Percentiles rank a stretch among this genome's conserved stretches.
Evolutionary conservation across 768 basidiomycete genomes (phyloP).

Genomic region (Hypholoma fasciculare): DNA sequence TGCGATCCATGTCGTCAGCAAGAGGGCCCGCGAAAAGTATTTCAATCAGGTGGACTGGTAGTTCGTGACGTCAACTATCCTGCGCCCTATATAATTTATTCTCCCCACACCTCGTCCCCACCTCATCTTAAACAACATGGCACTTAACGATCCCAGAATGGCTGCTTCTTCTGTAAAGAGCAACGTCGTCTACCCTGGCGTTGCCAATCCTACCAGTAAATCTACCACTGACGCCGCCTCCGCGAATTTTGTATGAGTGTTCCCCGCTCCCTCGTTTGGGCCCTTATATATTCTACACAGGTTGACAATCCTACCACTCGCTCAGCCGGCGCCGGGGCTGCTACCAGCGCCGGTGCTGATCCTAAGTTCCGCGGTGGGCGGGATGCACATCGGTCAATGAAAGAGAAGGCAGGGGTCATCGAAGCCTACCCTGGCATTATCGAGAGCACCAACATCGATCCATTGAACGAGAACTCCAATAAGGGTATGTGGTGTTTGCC

Average conservation of each 20-base stretch:
- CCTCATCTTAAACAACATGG: slow-evolving; percentile 25
- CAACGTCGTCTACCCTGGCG: slow-evolving; percentile 39
- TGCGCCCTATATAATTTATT: slow-evolving; percentile 9
- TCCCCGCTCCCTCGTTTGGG: background rate
- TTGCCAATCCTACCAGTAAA: slow-evolving; percentile 44
- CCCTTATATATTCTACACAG: slow-evolving; percentile 19
- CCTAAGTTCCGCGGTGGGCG: slow-evolving; percentile 36
- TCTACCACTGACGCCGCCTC: slow-evolving; percentile 35
- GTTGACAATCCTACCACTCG: slow-evolving; percentile 41
- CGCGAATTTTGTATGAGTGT: slow-evolving; percentile 43
- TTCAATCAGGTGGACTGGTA: slow-evolving; percentile 42
- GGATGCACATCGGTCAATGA: slow-evolving; percentile 39
- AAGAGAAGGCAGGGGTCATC: slow-evolving; percentile 45
- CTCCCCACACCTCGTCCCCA: background rate
- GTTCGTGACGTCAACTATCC: slow-evolving; percentile 22
- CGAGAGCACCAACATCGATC: slow-evolving; percentile 53
- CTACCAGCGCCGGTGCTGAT: background rate
- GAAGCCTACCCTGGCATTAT: slow-evolving; percentile 59
- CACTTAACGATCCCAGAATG: slow-evolving; percentile 25
- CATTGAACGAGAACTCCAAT: slow-evolving; percentile 36
- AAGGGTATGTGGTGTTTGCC: background rate
- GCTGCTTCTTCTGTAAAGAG: slow-evolving; percentile 25
- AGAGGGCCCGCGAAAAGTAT: slow-evolving; percentile 65
- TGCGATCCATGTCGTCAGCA: slow-evolving; percentile 77
- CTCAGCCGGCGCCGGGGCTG: slow-evolving; percentile 40